Base-by-base conservation (phyloP, 106 monocot genomes). In the Ottelia alismoides region DNA sequence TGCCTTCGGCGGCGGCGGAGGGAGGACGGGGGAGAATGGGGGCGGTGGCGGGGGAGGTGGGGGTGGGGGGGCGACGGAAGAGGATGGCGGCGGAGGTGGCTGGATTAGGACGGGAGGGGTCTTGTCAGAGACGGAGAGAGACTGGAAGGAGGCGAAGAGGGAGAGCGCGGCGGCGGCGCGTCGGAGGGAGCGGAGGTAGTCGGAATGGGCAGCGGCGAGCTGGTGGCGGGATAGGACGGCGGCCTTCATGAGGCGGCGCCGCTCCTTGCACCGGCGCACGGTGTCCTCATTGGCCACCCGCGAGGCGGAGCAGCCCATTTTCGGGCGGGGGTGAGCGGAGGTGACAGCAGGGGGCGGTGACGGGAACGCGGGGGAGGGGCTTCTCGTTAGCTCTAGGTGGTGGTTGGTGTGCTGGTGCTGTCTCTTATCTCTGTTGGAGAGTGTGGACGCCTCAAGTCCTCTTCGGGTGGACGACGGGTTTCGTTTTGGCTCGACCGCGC, bases 241-340 rank as follows among this genome's bases (percentile, higher is more conserved):
- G 53, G 70, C 80, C 54, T 85, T 85, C 59, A 88, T 88, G 43
- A 85, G 79, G 49, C 82, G 71, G 61, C 85, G 89, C 20, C 96
- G 82, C 65, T 96, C 89, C 70, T 79, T 75, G 89, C 96, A 96
- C 25, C 96, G 81, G 45, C 96, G 78, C 26, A 96, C 96, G 1
- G 74, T 74, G 74, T 89, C 96, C 63, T 96, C 96, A 61, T 81
- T 76, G 47, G 89, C 82, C 51, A 96, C 65, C 74, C 72, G 50
- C 46, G 96, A 96, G 27, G 96, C 74, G 18, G 82, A 27, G 76
- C 96, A 96, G 1, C 96, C 96, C 96, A 96, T 92, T 23, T 25
- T 16, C 57, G 51, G n/a, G n/a, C n/a, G n/a, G n/a, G n/a, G n/a
- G n/a, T n/a, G n/a, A n/a, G n/a, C n/a, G n/a, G n/a, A n/a, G n/a